A percentile compares a stretch with the other conserved stretches of the same genome.
Conservation (phyloP, 1,284 basidiomycete genomes). For the Ceratobasidium sp. region DNA sequence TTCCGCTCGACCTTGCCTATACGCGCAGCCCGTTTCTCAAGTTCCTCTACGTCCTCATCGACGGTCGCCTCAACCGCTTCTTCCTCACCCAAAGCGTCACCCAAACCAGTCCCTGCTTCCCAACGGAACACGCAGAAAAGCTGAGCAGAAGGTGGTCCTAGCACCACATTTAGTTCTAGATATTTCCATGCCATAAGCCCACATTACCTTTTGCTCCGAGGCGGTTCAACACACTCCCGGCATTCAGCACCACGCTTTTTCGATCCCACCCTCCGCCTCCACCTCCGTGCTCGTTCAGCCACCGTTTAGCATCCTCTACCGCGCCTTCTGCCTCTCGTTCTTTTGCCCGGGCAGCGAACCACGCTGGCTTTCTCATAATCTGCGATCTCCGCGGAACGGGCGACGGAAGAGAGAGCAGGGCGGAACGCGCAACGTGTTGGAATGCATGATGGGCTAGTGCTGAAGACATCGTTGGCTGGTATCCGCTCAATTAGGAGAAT, state of each 20-base stretch:
- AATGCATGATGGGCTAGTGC: conserved; percentile 78
- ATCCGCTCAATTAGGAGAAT: conserved; percentile 29
- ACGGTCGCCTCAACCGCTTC: conserved; percentile 43
- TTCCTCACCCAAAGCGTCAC: conserved; percentile 48
- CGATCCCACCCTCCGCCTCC: conserved; percentile 61
- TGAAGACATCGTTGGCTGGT: conserved; percentile 31
- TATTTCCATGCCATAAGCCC: background rate
- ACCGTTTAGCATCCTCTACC: conserved; percentile 62
- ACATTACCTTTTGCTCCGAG: conserved; percentile 30
- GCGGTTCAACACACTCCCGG: conserved; percentile 65
- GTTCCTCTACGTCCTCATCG: conserved; percentile 44
- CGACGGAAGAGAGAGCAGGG: conserved; percentile 81
- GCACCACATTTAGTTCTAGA: background rate
- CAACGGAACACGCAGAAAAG: conserved; percentile 61
- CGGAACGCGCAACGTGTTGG: conserved; percentile 76
- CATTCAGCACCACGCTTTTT: conserved; percentile 61
- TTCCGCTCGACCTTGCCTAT: conserved; percentile 38
- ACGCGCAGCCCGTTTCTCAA: conserved; percentile 16
- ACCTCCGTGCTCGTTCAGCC: conserved; percentile 56
- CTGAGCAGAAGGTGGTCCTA: conserved; percentile 57
- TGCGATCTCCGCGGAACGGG: conserved; percentile 81
- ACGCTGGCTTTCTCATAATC: conserved; percentile 77
- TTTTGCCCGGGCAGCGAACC: conserved; percentile 65
- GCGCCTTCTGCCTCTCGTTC: conserved; percentile 65
- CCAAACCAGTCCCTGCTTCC: conserved; percentile 48